Conservation (phyloP, 2,329 filamentous ascomycete genomes). For the Colletotrichum spaethianum region DNA sequence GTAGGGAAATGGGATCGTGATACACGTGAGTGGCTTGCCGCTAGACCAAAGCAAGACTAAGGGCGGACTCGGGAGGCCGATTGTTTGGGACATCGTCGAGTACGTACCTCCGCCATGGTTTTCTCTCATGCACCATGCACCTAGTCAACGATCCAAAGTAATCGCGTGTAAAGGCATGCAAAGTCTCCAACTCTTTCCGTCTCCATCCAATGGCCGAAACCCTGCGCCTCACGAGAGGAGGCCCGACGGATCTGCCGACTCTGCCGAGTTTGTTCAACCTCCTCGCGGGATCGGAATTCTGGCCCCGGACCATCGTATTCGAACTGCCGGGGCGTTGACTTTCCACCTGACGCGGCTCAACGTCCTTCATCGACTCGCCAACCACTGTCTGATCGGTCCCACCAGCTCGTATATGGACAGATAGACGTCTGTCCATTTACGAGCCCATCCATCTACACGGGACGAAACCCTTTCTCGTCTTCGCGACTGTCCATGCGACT, state of each 20-base stretch:
- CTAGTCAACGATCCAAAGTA: neutral
- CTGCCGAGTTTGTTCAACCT: no score
- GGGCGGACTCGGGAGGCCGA: neutral
- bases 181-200: neutral
- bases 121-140: neutral
- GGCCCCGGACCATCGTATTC: neutral
- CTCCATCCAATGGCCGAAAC: constrained; percentile 19
- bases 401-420: no score
- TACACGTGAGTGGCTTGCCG: constrained; percentile 9
- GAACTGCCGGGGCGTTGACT: neutral
- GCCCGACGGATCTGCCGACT: neutral
- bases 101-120: neutral
- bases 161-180: neutral
- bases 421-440: neutral
- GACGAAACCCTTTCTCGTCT: constrained; percentile 8
- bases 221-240: constrained; percentile 25
- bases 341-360: neutral
- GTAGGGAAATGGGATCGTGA: neutral
- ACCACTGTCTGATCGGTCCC: neutral
- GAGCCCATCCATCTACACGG: neutral
- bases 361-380: neutral
- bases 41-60: neutral
- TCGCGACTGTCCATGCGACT: neutral
- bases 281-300: neutral
- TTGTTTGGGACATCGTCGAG: neutral